Conservation (phyloP, 345 rosid species). For the Gossypium bickii region DNA sequence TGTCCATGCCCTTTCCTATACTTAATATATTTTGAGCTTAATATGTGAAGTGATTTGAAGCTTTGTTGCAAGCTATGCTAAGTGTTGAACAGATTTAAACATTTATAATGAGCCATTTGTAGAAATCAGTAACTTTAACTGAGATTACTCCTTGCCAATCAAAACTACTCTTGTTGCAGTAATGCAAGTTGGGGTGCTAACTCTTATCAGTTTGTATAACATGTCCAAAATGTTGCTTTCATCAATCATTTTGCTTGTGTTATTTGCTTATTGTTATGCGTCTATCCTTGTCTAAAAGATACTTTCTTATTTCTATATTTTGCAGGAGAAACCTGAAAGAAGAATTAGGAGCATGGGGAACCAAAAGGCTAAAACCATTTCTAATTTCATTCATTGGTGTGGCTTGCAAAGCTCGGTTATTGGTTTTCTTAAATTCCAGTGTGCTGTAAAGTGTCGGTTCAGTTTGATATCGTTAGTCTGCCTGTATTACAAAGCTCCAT, state of each 20-base stretch:
- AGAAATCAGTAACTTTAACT: neutral
- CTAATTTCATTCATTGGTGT: neutral
- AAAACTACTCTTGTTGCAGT: neutral
- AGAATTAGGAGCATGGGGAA: neutral
- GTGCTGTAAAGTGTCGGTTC: neutral
- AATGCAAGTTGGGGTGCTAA: neutral
- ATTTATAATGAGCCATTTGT: neutral
- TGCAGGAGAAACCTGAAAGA: neutral
- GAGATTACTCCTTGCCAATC: neutral
- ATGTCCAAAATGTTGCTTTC: neutral
- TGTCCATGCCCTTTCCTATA: neutral
- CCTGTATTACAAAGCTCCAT: neutral
- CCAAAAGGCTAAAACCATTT: neutral
- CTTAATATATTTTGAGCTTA: neutral
- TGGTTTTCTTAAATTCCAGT: neutral
- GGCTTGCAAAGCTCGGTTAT: neutral
- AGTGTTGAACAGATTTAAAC: neutral
- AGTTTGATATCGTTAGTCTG: neutral
- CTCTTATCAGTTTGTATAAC: neutral
- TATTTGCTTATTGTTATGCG: neutral
- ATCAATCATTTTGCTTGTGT: neutral
- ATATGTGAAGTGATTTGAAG: neutral
- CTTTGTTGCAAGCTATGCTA: neutral
- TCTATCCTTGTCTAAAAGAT: neutral
- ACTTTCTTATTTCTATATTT: neutral